Evolutionary conservation across 352 stramenopile species (phyloP), one percentile per base, ranked within the genome.

Genomic region (Phytophthora quininea): DNA sequence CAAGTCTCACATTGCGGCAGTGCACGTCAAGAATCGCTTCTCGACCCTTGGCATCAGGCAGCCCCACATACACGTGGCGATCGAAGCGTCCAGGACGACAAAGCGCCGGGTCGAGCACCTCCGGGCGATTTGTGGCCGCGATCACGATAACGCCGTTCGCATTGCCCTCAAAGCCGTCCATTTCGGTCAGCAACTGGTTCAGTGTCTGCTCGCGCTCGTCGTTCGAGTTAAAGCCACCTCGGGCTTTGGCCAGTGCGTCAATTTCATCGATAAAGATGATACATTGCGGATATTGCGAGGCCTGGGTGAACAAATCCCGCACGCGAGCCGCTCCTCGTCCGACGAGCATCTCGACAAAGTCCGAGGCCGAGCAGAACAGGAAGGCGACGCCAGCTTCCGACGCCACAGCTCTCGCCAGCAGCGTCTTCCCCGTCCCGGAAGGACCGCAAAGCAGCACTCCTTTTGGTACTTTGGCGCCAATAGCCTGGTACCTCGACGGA

Each of bases 211-310:
- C 96, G 43, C 95, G 90, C 70, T 99, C 96, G 74, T 99, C 96
- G 70, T 98, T 98, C 45, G 86, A 92, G 68, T 94, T 95, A 42
- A 96, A 71, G 1, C 91, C 91, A 9, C 90, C 88, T n/a, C 91
- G 79, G 0, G 86, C 86, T 53, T 94, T 94, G 27, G 88, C 87
- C 12, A 99, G 79, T 27, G 96, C 95, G 83, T 99, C 96, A 69
- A 99, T 98, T 64, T 99, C 96, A 75, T 99, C 96, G 67, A 99
- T 98, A 73, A 99, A 99, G 69, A 99, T 97, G 67, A 99, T 98
- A 67, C 96, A 99, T 30, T 96, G 96, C 32, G 92, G 67, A 86
- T 98, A 76, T 82, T 98, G 96, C 67, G 94, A 91, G 3, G 95
- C 96, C 73, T 98, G 90, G 27, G 80, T 94, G 76, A 98, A 99